These are phyloP conservation scores for Globisporangium rhizosaccharum DNA, from an alignment of 352 stramenopile genomes.

Conservation along the genomic window DNA sequence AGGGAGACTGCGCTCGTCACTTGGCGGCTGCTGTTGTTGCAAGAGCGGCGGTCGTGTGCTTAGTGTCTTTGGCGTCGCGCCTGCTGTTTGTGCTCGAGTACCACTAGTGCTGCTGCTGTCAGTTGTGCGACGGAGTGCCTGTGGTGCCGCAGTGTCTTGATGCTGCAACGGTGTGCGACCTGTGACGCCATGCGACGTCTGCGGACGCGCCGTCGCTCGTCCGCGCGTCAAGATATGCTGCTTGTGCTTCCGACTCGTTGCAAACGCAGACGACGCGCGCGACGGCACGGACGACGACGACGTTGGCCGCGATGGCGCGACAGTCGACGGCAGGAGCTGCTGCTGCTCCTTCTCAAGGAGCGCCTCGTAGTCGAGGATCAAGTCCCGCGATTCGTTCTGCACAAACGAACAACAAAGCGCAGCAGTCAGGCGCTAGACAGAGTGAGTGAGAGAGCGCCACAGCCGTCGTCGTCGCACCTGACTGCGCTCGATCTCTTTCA, in stretches of 20 bases:
- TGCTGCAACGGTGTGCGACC: too few relatives aligned
- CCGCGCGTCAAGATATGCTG: constrained; percentile 36
- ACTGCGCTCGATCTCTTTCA: constrained; percentile 61
- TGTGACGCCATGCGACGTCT: constrained; percentile 11
- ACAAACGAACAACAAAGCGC: too few relatives aligned
- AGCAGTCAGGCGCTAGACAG: too few relatives aligned
- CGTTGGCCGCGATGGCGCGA: constrained; percentile 24
- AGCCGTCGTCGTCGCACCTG: constrained; percentile 24
- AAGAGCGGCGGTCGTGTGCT: neutral
- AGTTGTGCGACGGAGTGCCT: too few relatives aligned
- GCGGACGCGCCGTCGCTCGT: constrained; percentile 15
- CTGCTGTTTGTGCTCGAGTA: constrained; percentile 10
- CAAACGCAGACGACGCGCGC: constrained; percentile 10
- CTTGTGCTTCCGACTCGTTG: constrained; percentile 35
- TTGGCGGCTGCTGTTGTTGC: neutral
- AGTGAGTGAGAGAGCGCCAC: neutral
- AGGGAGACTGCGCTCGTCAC: neutral
- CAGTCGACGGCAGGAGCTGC: constrained; percentile 8
- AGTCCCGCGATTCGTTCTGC: constrained; percentile 53
- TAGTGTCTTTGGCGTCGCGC: constrained; percentile 1
- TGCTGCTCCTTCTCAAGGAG: constrained; percentile 43
- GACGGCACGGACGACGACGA: constrained; percentile 19
- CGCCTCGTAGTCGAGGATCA: constrained; percentile 64
- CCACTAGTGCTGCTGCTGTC: too few relatives aligned
- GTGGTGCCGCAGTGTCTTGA: too few relatives aligned